Evolutionary conservation across 495 filamentous ascomycete species (phyloP), one percentile per base, ranked within the genome.

Genomic region (Xylaria curta): DNA sequence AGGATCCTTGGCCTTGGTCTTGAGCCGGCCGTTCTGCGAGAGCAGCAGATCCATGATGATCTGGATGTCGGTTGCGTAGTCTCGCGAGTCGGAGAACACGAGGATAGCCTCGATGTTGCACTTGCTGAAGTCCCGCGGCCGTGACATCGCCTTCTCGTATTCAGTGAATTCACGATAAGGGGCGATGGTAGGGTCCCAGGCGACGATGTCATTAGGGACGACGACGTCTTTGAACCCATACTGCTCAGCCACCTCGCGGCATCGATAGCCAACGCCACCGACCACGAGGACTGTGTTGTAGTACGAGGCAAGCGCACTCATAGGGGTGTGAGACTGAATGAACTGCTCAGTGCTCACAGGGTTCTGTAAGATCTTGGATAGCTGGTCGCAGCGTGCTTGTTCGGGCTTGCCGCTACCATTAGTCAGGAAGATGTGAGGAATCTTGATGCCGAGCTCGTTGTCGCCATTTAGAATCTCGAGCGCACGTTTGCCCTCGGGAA

Each of bases 21-120:
- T 83, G 21, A 93, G 80, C 66, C 87, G 87, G 70, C 92, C 92
- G 69, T 93, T 85, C 79, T 93, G 89, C 42, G 91, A 89, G 4
- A 91, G 88, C n/a, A 95, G 82, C 49, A 95, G 85, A 79, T 96
- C 93, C 74, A 96, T 89, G 79, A 95, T 94, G 78, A 96, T 91
- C 79, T 95, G 93, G 78, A 92, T 87, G 78, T 96, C 93, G 40
- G 92, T 93, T 36, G 90, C 91, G 83, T 94, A 95, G 83, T 96
- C 93, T 71, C 92, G 89, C 21, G 91, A 92, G 82, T 95, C 93
- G 69, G 90, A 91, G 82, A 95, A 94, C 73, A 94, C 91, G 73
- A 95, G 85, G 80, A 95, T 92, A 71, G 92, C 92, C 36, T 95
- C 90, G 78, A 95, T 94, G 80, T 94, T 92, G 78, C 84, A 80